Percentiles rank a stretch among this genome's conserved stretches.
Conservation (phyloP, 805 yeast genomes). For the Spathaspora hagerdaliae region DNA sequence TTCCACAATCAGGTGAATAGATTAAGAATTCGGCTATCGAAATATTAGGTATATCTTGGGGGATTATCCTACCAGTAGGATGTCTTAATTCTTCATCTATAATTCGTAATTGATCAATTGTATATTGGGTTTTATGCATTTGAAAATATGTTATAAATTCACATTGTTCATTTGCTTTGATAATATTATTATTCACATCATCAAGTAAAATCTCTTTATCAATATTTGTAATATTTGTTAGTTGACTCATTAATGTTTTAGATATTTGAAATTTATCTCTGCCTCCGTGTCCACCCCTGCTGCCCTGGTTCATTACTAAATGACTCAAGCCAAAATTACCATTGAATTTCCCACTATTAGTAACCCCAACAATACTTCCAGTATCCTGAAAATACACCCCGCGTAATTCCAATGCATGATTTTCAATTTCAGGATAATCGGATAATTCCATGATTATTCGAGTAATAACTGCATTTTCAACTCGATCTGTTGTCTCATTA, state of each 20-base stretch:
- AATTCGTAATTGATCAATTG: constrained; percentile 47
- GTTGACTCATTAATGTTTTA: constrained; percentile 40
- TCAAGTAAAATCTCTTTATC: constrained; percentile 36
- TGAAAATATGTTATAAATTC: constrained; percentile 72
- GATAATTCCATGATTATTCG: constrained; percentile 23
- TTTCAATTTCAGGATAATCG: constrained; percentile 46
- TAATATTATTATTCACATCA: constrained; percentile 31
- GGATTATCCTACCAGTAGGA: constrained; percentile 80
- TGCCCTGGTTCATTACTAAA: constrained; percentile 35
- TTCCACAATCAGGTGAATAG: constrained; percentile 89
- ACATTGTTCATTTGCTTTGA: constrained; percentile 44
- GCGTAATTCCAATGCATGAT: constrained; percentile 46
- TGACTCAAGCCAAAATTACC: constrained; percentile 63
- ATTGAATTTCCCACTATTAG: constrained; percentile 61
- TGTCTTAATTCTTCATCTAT: constrained; percentile 69
- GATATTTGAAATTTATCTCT: constrained; percentile 42
- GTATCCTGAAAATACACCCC: constrained; percentile 66
- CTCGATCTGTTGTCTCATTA: constrained; percentile 8
- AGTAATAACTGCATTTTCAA: constrained; percentile 34
- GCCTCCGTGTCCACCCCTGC: too few relatives aligned
- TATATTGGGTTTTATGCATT: constrained; percentile 54
- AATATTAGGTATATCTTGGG: constrained; percentile 49
- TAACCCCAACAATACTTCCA: constrained; percentile 57
- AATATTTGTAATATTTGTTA: constrained; percentile 40
- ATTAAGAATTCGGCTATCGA: constrained; percentile 53